phyloP scores from a whole-genome alignment of 768 basidiomycete genomes.

The Collybia mongolica region DNA sequence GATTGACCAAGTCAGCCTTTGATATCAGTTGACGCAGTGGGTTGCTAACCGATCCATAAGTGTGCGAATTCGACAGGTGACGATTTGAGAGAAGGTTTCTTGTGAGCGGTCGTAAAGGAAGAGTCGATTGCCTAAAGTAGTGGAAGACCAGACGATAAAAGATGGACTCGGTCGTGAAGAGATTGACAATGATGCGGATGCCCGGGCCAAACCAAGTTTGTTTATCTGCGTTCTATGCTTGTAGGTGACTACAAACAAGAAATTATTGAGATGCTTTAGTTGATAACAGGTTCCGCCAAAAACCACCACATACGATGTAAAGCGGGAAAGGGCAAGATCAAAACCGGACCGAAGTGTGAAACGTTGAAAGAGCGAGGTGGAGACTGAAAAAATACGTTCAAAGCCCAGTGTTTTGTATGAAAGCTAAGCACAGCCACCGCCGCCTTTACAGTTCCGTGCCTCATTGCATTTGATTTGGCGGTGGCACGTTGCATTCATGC shows the following conservation, averaged over 20 bases:
- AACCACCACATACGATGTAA: conserved; percentile 13
- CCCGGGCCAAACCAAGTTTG: conserved; percentile 4
- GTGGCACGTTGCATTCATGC: too few species aligned
- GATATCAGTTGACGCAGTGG: conserved; percentile 9
- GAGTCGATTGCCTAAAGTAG: conserved; percentile 13
- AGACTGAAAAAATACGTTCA: conserved; percentile 11
- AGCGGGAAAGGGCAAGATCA: conserved; percentile 13
- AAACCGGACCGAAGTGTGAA: conserved; percentile 10
- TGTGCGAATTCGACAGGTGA: conserved; percentile 5
- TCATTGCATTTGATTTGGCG: neutral
- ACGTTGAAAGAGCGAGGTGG: conserved; percentile 12
- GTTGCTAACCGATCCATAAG: conserved; percentile 46
- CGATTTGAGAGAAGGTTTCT: conserved; percentile 2
- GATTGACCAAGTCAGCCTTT: conserved; percentile 15
- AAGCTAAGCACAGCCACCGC: conserved; percentile 18
- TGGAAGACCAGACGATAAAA: conserved; percentile 11
- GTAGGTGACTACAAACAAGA: conserved; percentile 17
- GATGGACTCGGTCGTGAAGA: conserved; percentile 11
- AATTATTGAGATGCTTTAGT: conserved; percentile 16
- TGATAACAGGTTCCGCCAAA: neutral
- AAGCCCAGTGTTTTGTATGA: conserved; percentile 12
- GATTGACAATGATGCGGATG: neutral
- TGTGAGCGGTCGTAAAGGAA: conserved; percentile 8
- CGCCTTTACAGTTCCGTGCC: conserved; percentile 9
- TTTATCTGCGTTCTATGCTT: conserved; percentile 9